These are phyloP conservation scores for Pythium myriotylum DNA, from an alignment of 352 stramenopile genomes.

Conservation along the genomic window DNA sequence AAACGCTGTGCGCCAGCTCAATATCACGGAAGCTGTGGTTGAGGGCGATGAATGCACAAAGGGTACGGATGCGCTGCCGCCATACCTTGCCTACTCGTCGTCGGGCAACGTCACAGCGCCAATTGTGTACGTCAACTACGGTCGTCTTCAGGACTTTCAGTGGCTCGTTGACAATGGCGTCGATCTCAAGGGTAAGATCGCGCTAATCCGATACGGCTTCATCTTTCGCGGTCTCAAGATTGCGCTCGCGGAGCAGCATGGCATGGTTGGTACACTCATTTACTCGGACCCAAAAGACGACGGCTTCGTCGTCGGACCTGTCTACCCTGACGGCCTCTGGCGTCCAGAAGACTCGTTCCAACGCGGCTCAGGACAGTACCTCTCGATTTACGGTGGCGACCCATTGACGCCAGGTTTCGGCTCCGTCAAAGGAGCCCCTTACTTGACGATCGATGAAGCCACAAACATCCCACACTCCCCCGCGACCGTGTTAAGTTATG, in stretches of 20 bases:
- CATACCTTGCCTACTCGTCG: slow-evolving; percentile 83
- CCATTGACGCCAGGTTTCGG: slow-evolving; percentile 40
- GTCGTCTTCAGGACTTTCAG: slow-evolving; percentile 72
- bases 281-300: slow-evolving; percentile 89
- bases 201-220: slow-evolving; percentile 81
- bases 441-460: slow-evolving; percentile 44
- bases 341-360: neutral
- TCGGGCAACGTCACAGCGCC: slow-evolving; percentile 65
- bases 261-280: slow-evolving; percentile 79
- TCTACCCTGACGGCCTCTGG: slow-evolving; percentile 48
- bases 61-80: slow-evolving; percentile 51
- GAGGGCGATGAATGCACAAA: slow-evolving; percentile 65
- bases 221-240: slow-evolving; percentile 81
- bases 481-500: slow-evolving; percentile 71
- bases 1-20: slow-evolving; percentile 30
- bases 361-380: neutral
- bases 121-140: slow-evolving; percentile 91
- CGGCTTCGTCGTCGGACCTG: slow-evolving; percentile 55
- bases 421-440: slow-evolving; percentile 26
- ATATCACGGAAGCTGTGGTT: slow-evolving; percentile 62
- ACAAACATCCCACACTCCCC: slow-evolving; percentile 70
- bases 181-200: too few species aligned
- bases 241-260: slow-evolving; percentile 75
- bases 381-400: slow-evolving; percentile 43
- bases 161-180: slow-evolving; percentile 67